Percentiles rank a stretch among this genome's conserved stretches.
Evolutionary conservation across 257 asterid genomes (phyloP).

Genomic region (Nicotiana knightiana): DNA sequence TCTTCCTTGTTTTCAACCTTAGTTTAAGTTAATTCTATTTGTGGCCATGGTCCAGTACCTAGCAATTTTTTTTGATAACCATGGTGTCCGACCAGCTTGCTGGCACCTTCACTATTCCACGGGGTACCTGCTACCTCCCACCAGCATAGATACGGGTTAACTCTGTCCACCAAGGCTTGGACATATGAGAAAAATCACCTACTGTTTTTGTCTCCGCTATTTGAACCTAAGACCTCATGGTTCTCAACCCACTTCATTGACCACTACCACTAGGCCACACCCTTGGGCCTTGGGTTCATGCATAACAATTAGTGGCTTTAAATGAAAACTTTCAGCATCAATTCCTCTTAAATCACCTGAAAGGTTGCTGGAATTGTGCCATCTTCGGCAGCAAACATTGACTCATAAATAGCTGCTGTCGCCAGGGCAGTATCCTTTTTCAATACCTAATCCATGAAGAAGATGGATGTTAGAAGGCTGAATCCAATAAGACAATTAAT

Average conservation of each 20-base stretch:
- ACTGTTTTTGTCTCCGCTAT: too few relatives aligned
- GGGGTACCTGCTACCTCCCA: too few relatives aligned
- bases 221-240: too few relatives aligned
- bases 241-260: too few relatives aligned
- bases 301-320: not conserved
- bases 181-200: too few relatives aligned
- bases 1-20: not conserved
- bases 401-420: constrained; percentile 83
- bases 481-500: not conserved
- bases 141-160: too few relatives aligned
- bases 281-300: too few relatives aligned
- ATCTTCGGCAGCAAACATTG: constrained; percentile 94
- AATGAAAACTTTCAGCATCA: not conserved
- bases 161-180: too few relatives aligned
- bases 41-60: not conserved
- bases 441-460: constrained; percentile 45
- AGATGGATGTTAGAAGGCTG: not conserved
- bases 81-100: too few relatives aligned
- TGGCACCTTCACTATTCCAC: too few relatives aligned
- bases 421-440: constrained; percentile 92
- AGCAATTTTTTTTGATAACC: too few relatives aligned
- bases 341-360: constrained; percentile 43
- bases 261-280: too few relatives aligned
- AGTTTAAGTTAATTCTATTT: not conserved
- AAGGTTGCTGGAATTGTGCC: constrained; percentile 93